Conservation (phyloP, 1,284 basidiomycete species). For the Porodaedalea pini region DNA sequence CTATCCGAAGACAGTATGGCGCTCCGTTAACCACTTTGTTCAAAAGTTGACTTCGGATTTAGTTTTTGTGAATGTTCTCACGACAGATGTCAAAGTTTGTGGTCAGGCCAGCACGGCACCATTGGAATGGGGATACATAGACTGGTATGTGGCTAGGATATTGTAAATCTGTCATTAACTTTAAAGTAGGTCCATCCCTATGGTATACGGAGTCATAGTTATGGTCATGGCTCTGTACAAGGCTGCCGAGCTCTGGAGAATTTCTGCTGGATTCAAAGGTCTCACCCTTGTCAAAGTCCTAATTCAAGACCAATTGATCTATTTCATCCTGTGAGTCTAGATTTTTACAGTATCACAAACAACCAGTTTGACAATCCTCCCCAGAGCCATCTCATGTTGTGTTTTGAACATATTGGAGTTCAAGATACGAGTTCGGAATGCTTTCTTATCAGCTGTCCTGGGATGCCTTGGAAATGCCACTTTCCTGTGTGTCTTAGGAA, state of each 20-base stretch:
- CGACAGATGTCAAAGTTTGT: neutral
- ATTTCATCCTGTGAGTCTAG: slow-evolving; percentile 13
- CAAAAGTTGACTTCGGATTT: neutral
- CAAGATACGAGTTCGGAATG: too few relatives aligned
- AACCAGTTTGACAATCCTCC: too few relatives aligned
- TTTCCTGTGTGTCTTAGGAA: too few relatives aligned
- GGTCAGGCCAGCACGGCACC: neutral
- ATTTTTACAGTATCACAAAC: too few relatives aligned
- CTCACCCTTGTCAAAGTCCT: slow-evolving; percentile 7
- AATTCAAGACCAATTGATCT: slow-evolving; percentile 2
- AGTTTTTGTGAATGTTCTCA: neutral
- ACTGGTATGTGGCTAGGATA: neutral
- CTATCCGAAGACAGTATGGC: neutral
- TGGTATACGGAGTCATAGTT: neutral
- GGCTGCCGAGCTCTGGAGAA: slow-evolving; percentile 6
- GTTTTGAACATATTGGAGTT: too few relatives aligned
- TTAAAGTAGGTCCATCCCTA: neutral
- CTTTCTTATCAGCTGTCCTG: too few relatives aligned
- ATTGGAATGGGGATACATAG: neutral
- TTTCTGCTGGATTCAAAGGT: neutral
- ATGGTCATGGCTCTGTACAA: slow-evolving; percentile 5
- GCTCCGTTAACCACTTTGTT: neutral
- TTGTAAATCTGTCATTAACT: neutral
- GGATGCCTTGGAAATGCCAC: too few relatives aligned
- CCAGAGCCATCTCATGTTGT: too few relatives aligned